These are phyloP conservation scores for Thecaphora thlaspeos DNA, from an alignment of 1,284 basidiomycete species.

Conservation along the genomic window DNA sequence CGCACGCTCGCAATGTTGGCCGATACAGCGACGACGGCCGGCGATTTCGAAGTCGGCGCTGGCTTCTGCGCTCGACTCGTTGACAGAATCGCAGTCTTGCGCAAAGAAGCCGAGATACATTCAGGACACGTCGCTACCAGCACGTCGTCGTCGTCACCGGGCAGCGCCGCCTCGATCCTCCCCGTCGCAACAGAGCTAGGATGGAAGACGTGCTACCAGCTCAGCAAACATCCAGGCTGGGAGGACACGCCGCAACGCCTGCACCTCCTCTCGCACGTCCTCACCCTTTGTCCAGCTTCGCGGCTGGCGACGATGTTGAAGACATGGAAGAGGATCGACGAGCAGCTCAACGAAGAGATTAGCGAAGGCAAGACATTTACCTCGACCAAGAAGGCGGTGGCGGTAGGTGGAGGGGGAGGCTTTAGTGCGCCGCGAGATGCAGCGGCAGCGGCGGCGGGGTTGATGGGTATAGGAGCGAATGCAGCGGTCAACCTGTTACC, in stretches of 20 bases:
- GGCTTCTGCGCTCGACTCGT: slow-evolving; percentile 18
- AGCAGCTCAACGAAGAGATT: slow-evolving; percentile 12
- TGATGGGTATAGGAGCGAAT: slow-evolving; percentile 10
- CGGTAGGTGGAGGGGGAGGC: background rate
- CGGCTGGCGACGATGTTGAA: slow-evolving; percentile 18
- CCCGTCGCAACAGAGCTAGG: slow-evolving; percentile 10
- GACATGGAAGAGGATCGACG: slow-evolving; percentile 16
- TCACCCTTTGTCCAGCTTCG: slow-evolving; percentile 13
- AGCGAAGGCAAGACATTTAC: slow-evolving; percentile 11
- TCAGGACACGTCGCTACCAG: background rate
- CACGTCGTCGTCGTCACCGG: background rate
- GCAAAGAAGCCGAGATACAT: background rate
- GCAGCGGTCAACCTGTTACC: slow-evolving; percentile 23
- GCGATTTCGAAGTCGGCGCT: slow-evolving; percentile 20
- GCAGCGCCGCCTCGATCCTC: slow-evolving; percentile 1
- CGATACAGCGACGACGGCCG: slow-evolving; percentile 14
- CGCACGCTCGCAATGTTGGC: slow-evolving; percentile 32
- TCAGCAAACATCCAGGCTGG: slow-evolving; percentile 31
- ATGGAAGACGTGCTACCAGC: slow-evolving; percentile 22
- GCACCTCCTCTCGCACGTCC: slow-evolving; percentile 17
- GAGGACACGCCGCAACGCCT: slow-evolving; percentile 20
- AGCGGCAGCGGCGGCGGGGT: slow-evolving; percentile 1
- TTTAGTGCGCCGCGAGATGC: slow-evolving; percentile 13
- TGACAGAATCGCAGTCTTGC: slow-evolving; percentile 3
- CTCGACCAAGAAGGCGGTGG: slow-evolving; percentile 4